Conservation (phyloP, 140 eudicot genomes). For the Ambrosia hybrid region DNA sequence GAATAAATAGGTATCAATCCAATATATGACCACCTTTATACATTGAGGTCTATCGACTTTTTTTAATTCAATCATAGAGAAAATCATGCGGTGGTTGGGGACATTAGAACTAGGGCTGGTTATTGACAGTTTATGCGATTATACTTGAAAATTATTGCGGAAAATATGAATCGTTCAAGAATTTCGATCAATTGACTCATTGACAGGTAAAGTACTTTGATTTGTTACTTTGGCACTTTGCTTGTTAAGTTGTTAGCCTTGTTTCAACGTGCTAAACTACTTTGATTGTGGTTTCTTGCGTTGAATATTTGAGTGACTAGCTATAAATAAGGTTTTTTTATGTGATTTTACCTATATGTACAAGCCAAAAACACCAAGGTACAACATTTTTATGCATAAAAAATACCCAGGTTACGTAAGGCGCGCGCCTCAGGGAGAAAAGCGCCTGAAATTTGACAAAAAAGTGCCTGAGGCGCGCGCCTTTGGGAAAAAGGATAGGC, state of each 20-base stretch:
- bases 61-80: background rate
- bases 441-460: too few relatives aligned
- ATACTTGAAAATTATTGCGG: background rate
- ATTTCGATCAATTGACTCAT: background rate
- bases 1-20: background rate
- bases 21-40: background rate
- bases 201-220: background rate
- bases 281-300: background rate
- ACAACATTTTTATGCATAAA: too few relatives aligned
- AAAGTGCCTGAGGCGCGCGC: too few relatives aligned
- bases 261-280: background rate
- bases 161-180: background rate
- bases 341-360: too few relatives aligned
- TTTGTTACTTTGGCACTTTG: background rate
- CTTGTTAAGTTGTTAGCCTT: background rate
- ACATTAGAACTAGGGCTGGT: background rate
- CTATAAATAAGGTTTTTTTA: too few relatives aligned
- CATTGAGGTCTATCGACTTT: background rate
- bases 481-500: too few relatives aligned
- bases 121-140: background rate
- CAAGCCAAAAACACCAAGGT: too few relatives aligned
- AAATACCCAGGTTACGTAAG: too few relatives aligned
- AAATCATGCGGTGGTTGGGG: background rate
- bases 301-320: background rate
- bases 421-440: too few relatives aligned